A percentile compares a stretch with the other conserved stretches of the same genome.
Conservation (phyloP, 148 eudicot species). For the Fallopia convolvulus region DNA sequence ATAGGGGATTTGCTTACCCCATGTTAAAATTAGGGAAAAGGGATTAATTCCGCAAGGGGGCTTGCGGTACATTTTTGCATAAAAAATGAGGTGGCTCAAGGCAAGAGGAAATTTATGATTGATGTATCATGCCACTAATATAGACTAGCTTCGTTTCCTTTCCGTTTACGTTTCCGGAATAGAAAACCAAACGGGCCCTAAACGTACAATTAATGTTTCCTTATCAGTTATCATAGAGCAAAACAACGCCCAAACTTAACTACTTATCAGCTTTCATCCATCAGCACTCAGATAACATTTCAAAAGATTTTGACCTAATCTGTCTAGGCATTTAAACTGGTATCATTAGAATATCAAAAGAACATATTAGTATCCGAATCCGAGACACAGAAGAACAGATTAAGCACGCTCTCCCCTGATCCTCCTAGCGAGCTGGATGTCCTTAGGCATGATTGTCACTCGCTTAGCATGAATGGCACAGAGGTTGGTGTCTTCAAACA, state of each 20-base stretch:
- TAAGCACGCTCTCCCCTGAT: conserved; percentile 12
- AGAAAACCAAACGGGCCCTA: too few species aligned
- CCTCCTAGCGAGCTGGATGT: conserved; percentile 12
- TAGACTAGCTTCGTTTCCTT: too few species aligned
- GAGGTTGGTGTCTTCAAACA: conserved; percentile 12
- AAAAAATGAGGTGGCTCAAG: too few species aligned
- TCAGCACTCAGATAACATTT: background rate
- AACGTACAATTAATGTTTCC: background rate
- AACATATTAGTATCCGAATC: background rate
- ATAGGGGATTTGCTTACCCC: too few species aligned
- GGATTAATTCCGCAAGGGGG: too few species aligned
- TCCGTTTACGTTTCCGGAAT: too few species aligned
- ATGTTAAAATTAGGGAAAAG: too few species aligned
- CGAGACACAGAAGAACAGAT: background rate
- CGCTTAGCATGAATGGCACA: conserved; percentile 13
- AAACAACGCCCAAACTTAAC: too few species aligned
- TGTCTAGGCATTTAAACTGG: background rate
- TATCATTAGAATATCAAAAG: background rate
- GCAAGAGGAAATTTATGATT: too few species aligned
- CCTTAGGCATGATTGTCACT: conserved; percentile 11
- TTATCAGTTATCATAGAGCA: background rate
- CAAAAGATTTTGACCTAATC: background rate
- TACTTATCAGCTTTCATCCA: background rate
- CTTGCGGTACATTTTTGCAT: too few species aligned
- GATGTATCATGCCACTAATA: too few species aligned